A percentile compares a stretch with the other conserved stretches of the same genome.
Conservation (phyloP, 169 alveolate species). For the Eimeria zaria region DNA sequence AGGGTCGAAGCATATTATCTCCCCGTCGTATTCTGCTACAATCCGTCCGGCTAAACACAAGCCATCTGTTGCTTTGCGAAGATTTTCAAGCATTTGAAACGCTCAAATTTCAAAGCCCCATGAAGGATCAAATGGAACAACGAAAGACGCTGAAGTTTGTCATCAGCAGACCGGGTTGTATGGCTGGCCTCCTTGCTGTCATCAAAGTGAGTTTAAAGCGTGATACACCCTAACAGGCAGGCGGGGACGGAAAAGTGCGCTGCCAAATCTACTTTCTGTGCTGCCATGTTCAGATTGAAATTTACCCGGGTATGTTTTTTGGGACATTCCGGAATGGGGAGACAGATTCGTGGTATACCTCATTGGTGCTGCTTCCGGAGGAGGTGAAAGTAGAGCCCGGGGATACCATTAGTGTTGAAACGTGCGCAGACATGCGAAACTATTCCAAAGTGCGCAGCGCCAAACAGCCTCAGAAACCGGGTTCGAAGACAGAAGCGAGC, state of each 20-base stretch:
- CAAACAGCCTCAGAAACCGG: constrained; percentile 38
- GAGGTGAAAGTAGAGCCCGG: constrained; percentile 70
- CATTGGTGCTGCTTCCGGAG: constrained; percentile 75
- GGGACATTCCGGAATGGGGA: constrained; percentile 74
- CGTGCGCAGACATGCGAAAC: constrained; percentile 53
- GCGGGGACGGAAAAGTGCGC: background rate
- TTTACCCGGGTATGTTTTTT: constrained; percentile 57
- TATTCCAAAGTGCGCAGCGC: constrained; percentile 49
- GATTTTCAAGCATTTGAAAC: constrained; percentile 74
- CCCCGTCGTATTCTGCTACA: constrained; percentile 75
- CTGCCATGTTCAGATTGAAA: constrained; percentile 27
- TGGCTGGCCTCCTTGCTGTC: constrained; percentile 71
- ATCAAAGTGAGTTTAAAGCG: constrained; percentile 65
- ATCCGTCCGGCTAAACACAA: constrained; percentile 68
- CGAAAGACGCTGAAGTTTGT: constrained; percentile 11
- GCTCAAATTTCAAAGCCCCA: constrained; percentile 45
- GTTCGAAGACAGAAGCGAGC: constrained; percentile 1
- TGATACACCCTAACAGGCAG: background rate
- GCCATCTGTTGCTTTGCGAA: constrained; percentile 36
- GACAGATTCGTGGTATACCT: constrained; percentile 76
- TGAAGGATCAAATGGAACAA: constrained; percentile 53
- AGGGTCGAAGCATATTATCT: constrained; percentile 72
- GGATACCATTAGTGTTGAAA: constrained; percentile 21
- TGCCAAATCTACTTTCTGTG: background rate
- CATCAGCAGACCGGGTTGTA: constrained; percentile 56